Conservation (phyloP, 148 eudicot genomes). For the Rhododendron ovatum region DNA sequence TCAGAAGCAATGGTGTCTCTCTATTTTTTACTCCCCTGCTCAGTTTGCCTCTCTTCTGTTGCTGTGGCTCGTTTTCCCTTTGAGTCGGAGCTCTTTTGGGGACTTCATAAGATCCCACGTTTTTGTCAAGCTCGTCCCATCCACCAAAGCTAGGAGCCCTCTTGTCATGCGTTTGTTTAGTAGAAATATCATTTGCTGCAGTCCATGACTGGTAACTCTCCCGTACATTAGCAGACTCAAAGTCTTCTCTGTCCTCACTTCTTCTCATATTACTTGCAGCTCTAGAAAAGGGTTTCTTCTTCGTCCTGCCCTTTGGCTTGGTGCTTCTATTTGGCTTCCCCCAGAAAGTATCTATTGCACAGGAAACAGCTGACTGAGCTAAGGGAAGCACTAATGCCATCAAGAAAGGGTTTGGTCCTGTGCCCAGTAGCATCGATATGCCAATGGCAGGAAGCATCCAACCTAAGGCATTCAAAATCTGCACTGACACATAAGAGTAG, state of each 20-base stretch:
- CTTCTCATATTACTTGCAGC: constrained; percentile 7
- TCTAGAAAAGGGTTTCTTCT: constrained; percentile 30
- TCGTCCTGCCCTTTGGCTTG: constrained; percentile 27
- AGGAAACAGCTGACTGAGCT: constrained; percentile 65
- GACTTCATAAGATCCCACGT: constrained; percentile 9
- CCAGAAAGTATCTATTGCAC: constrained; percentile 44
- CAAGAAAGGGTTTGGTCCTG: constrained; percentile 47
- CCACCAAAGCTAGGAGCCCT: constrained; percentile 54
- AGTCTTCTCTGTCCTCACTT: constrained; percentile 11
- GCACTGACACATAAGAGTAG: constrained; percentile 19
- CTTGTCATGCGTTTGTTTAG: constrained; percentile 15
- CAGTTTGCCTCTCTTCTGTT: constrained; percentile 25
- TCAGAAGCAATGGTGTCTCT: constrained; percentile 41
- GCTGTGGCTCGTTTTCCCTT: constrained; percentile 13
- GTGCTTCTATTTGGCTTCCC: constrained; percentile 31
- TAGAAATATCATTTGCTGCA: constrained; percentile 22
- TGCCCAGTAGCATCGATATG: constrained; percentile 51
- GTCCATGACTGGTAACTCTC: constrained; percentile 37
- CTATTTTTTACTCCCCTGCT: constrained; percentile 36
- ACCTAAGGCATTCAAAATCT: constrained; percentile 58
- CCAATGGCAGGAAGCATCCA: constrained; percentile 74
- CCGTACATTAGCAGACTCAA: constrained; percentile 12
- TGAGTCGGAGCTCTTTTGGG: constrained; percentile 12
- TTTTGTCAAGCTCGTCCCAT: constrained; percentile 71
- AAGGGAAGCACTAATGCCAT: constrained; percentile 77